Conservation (phyloP, 1,139 yeast species). For the Pneumocystis oryctolagi region DNA sequence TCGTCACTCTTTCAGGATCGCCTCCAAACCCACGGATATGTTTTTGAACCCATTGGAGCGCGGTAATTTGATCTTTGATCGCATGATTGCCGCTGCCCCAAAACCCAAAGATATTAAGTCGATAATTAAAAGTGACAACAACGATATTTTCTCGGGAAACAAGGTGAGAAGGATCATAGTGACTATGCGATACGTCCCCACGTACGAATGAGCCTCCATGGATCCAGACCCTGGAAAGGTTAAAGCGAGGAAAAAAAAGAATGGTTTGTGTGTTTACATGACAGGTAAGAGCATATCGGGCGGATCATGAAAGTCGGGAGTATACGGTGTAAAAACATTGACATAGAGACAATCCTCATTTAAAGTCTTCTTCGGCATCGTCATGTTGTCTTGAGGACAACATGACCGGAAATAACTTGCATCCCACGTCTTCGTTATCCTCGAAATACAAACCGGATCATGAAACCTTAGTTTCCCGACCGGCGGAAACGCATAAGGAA, state of each 20-base stretch:
- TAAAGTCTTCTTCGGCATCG: conserved; percentile 12
- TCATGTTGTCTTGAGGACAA: conserved; percentile 11
- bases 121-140: conserved; percentile 20
- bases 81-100: conserved; percentile 24
- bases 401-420: conserved; percentile 8
- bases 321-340: background rate
- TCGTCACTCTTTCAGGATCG: conserved; percentile 24
- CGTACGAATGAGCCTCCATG: conserved; percentile 26
- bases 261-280: background rate
- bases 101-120: conserved; percentile 26
- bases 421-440: conserved; percentile 5
- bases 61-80: conserved; percentile 25
- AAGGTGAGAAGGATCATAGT: conserved; percentile 15
- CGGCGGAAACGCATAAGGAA: conserved; percentile 9
- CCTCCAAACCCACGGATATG: conserved; percentile 29
- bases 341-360: conserved; percentile 15
- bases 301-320: background rate
- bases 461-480: conserved; percentile 6
- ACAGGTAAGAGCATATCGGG: background rate
- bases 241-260: conserved; percentile 16
- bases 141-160: conserved; percentile 16
- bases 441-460: conserved; percentile 1
- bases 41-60: conserved; percentile 27
- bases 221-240: conserved; percentile 23
- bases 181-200: conserved; percentile 16